Evolutionary conservation across 768 basidiomycete species (phyloP).

Genomic region (Lentinula sp.): DNA sequence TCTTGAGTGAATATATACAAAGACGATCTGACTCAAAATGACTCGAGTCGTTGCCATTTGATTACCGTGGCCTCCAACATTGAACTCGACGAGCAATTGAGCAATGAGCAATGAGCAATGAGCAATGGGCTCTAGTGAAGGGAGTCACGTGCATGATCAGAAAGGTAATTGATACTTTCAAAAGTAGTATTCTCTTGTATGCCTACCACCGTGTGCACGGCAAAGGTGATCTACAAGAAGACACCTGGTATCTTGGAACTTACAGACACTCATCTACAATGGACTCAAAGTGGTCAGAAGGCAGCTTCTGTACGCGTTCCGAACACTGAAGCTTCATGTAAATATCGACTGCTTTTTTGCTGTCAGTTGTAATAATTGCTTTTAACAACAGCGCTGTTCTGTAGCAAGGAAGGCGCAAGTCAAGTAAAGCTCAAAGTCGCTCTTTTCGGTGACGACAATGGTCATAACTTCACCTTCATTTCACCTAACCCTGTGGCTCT

Average conservation of each 20-base stretch:
- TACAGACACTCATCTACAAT: conserved; percentile 66
- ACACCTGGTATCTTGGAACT: conserved; percentile 67
- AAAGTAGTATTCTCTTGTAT: conserved; percentile 24
- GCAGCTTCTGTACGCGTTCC: conserved; percentile 59
- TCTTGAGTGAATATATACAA: too few relatives aligned
- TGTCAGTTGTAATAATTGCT: conserved; percentile 7
- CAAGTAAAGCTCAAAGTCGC: conserved; percentile 77
- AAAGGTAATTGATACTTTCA: not conserved
- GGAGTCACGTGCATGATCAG: not conserved
- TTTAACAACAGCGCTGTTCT: conserved; percentile 60
- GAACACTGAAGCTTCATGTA: conserved; percentile 55
- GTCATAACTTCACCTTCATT: conserved; percentile 80
- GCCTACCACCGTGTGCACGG: conserved; percentile 65
- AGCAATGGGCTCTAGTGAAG: too few relatives aligned
- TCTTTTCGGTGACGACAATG: conserved; percentile 60
- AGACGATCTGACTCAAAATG: too few relatives aligned
- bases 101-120: too few relatives aligned
- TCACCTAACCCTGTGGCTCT: conserved; percentile 58
- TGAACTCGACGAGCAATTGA: too few relatives aligned
- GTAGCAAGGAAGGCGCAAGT: conserved; percentile 76
- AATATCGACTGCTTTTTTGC: conserved; percentile 20
- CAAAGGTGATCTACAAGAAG: conserved; percentile 85
- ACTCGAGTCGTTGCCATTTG: too few relatives aligned
- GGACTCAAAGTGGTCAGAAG: conserved; percentile 71
- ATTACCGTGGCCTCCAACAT: too few relatives aligned